Conservation (phyloP, 768 basidiomycete species). For the Serpula lacrymans region DNA sequence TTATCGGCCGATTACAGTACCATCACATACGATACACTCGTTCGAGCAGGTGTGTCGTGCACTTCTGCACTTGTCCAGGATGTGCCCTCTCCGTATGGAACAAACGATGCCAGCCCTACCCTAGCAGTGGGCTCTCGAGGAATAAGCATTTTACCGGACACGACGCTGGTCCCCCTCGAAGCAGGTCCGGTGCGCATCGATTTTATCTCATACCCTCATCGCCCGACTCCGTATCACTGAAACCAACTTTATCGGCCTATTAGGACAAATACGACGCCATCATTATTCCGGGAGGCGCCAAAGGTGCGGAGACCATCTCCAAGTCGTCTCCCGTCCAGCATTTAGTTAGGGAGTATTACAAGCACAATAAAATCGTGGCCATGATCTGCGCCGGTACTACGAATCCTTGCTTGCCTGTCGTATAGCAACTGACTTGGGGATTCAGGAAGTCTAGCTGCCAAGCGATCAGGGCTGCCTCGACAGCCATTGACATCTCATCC, state of each 20-base stretch:
- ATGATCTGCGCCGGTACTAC: slow-evolving; percentile 80
- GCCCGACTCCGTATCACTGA: too few relatives aligned
- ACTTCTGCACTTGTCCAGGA: slow-evolving; percentile 64
- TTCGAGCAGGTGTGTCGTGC: slow-evolving; percentile 66
- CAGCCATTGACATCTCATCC: slow-evolving; percentile 81
- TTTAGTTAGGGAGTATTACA: slow-evolving; percentile 52
- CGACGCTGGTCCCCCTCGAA: slow-evolving; percentile 40
- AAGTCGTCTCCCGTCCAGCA: slow-evolving; percentile 55
- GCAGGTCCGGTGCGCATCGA: slow-evolving; percentile 44
- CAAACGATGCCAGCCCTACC: slow-evolving; percentile 34
- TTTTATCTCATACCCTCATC: background rate
- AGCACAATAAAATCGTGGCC: slow-evolving; percentile 48
- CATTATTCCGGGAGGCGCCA: slow-evolving; percentile 75
- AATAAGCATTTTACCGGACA: slow-evolving; percentile 68
- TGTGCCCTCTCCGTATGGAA: slow-evolving; percentile 19
- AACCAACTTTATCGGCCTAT: slow-evolving; percentile 4
- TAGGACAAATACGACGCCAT: slow-evolving; percentile 68
- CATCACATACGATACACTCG: slow-evolving; percentile 78
- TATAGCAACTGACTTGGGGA: background rate
- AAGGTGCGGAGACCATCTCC: slow-evolving; percentile 74
- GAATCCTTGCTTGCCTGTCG: background rate
- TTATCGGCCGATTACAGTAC: slow-evolving; percentile 42
- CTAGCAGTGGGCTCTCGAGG: slow-evolving; percentile 68
- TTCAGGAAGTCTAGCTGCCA: slow-evolving; percentile 67
- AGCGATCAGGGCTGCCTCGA: slow-evolving; percentile 53